Evolutionary conservation across 1,284 basidiomycete genomes (phyloP), one percentile per base, ranked within the genome.

Genomic region (Cystobasidium pallidum): DNA sequence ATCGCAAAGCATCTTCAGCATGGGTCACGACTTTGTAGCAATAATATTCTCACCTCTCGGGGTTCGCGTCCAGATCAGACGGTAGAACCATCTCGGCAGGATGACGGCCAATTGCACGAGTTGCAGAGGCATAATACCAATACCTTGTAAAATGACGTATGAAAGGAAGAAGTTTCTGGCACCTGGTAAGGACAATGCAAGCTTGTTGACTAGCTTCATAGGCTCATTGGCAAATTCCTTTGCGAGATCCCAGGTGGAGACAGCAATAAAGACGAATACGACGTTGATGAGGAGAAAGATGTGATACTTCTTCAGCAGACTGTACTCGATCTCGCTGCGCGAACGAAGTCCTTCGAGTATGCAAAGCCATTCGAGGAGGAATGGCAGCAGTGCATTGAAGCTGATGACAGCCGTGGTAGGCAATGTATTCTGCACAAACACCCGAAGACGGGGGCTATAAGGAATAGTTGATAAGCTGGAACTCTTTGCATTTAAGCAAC

Each of bases 91-190:
- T 3, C 90, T 86, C 0, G 91, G 90, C 72, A 94, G 85, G 62
- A 94, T 84, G 0, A 92, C 87, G 0, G 92, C 92, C 11, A 95
- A 82, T 78, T 94, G 95, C 43, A 97, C 86, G 4, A 99, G 84
- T 78, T 98, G 94, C 21, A 98, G 81, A 2, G 95, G 96, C 89
- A 97, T 94, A 76, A 97, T 87, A 75, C 92, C 94, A 32, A 98
- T 82, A 0, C 89, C 91, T 90, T 75, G 34, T 21, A 68, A 41
- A n/a, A 63, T 30, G 39, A 65, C 17, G 41, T 51, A 41, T 7
- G 92, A 94, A 43, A 98, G 83, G 84, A 96, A 96, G 83, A 98
- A 97, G 80, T 94, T 90, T 73, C 93, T 80, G 6, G 82, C 81
- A 19, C 73, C 75, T 13, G 78, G 89, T 34, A 97, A 81, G 0